These are phyloP conservation scores for Scheffersomyces coipomensis DNA, from an alignment of 805 yeast genomes.

Conservation along the genomic window DNA sequence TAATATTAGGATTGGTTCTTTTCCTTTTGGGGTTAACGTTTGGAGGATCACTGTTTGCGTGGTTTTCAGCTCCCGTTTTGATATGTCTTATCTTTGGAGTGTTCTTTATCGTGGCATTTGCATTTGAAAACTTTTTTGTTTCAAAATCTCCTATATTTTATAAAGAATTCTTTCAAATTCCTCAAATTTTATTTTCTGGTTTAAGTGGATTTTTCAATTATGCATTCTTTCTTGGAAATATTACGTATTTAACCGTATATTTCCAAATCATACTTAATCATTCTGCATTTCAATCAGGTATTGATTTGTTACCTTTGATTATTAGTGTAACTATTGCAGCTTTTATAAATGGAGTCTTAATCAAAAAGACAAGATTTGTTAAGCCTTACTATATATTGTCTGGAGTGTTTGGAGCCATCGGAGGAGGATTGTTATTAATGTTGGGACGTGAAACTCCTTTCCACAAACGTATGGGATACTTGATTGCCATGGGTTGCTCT, in stretches of 20 bases:
- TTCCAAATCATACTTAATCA: constrained; percentile 38
- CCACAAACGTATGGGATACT: constrained; percentile 27
- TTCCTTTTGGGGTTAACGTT: constrained; percentile 50
- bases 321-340: constrained; percentile 32
- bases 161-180: constrained; percentile 34
- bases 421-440: constrained; percentile 30
- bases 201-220: constrained; percentile 33
- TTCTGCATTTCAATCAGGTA: constrained; percentile 35
- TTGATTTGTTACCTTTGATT: constrained; percentile 34
- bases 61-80: constrained; percentile 56
- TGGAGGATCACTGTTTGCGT: constrained; percentile 51
- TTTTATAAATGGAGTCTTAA: constrained; percentile 27
- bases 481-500: constrained; percentile 32
- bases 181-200: constrained; percentile 37
- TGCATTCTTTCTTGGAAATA: constrained; percentile 38
- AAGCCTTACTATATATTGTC: constrained; percentile 30
- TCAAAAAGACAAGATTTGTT: constrained; percentile 24
- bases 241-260: constrained; percentile 34
- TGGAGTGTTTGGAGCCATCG: constrained; percentile 29
- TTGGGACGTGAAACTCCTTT: constrained; percentile 19
- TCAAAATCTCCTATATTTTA: constrained; percentile 49
- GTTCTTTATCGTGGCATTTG: constrained; percentile 30
- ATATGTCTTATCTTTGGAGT: constrained; percentile 48
- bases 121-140: constrained; percentile 37
- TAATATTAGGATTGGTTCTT: constrained; percentile 44